Evolutionary conservation across 73 alveolate genomes (phyloP), one percentile per base, ranked within the genome.

Genomic region (Tetrahymena elliotti): DNA sequence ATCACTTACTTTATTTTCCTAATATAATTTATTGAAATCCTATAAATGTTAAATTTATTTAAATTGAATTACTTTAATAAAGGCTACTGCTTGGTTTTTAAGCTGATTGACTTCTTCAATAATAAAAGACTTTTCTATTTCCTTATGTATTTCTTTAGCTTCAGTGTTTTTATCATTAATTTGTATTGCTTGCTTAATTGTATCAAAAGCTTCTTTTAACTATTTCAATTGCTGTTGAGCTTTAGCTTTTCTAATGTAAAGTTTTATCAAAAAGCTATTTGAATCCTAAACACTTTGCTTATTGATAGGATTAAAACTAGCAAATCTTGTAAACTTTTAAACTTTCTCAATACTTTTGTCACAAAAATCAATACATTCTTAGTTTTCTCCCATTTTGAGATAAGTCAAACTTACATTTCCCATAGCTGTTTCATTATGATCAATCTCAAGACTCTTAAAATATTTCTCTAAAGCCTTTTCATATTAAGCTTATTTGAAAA

Each of bases 391-490:
- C 68, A 83, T 27, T 39, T 94, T 94, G 38, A 94, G 38, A 38
- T 84, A 83, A 22, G 92, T 84, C 18, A 94, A 94, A n/a, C 94
- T 93, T 20, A 94, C 37, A 38, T 94, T 94, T 15, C 96, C 93
- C 68, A 83, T 31, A 83, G 88, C 35, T 18, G 82, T 40, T 94
- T 94, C 96, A 94, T 94, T 94, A 0, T 94, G 93, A 84, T 83
- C 94, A 83, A 40, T 38, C 52, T 82, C 83, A 24, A 94, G 82
- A 31, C 94, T 31, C 68, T 39, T 83, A 18, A 18, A 33, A 41
- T 94, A 94, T 54, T 40, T 94, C 37, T 82, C 92, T 38, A 83
- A 83, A 31, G 94, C 94, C 31, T 83, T 38, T 33, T 94, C 93
- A 82, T 83, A 94, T 33, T 83, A 35, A 39, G 93, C 53, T 6